phyloP scores from a whole-genome alignment of 495 filamentous ascomycete genomes.

The Margaritispora aquatica region DNA sequence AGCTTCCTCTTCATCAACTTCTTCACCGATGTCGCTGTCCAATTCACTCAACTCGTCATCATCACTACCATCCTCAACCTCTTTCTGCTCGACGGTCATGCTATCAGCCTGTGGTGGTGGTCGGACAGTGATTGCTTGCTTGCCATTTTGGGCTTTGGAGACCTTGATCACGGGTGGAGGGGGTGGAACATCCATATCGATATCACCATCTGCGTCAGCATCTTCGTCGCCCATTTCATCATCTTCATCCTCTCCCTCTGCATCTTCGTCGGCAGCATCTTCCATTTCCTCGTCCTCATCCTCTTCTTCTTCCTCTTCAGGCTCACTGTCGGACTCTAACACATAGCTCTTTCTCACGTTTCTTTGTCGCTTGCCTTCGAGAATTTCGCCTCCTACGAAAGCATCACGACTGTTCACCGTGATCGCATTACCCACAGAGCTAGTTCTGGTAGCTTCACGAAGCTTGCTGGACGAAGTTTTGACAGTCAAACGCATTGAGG shows the following conservation, averaged over 20 bases:
- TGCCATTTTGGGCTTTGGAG: slow-evolving; percentile 17
- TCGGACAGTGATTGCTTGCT: slow-evolving; percentile 18
- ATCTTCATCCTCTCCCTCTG: slow-evolving; percentile 37
- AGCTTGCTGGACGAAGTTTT: slow-evolving; percentile 81
- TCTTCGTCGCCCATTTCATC: slow-evolving; percentile 40
- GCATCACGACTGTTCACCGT: slow-evolving; percentile 26
- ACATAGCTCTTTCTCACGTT: slow-evolving; percentile 64
- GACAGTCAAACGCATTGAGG: slow-evolving; percentile 73
- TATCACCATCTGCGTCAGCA: slow-evolving; percentile 34
- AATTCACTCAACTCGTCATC: slow-evolving; percentile 43
- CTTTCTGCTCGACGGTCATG: slow-evolving; percentile 21
- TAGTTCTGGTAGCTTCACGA: slow-evolving; percentile 60
- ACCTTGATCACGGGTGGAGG: slow-evolving; percentile 24
- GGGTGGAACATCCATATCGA: slow-evolving; percentile 37
- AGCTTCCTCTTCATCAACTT: slow-evolving; percentile 32
- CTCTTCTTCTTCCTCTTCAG: slow-evolving; percentile 38
- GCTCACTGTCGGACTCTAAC: slow-evolving; percentile 47
- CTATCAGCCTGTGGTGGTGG: slow-evolving; percentile 10
- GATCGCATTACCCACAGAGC: slow-evolving; percentile 12
- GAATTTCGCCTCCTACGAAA: slow-evolving; percentile 49
- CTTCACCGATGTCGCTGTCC: slow-evolving; percentile 33
- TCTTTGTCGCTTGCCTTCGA: slow-evolving; percentile 56
- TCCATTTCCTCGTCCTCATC: slow-evolving; percentile 33
- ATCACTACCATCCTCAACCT: slow-evolving; percentile 30
- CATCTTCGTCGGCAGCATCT: slow-evolving; percentile 36